Evolutionary conservation across 2,329 filamentous ascomycete genomes (phyloP).

Genomic region (Penicillium sp.): DNA sequence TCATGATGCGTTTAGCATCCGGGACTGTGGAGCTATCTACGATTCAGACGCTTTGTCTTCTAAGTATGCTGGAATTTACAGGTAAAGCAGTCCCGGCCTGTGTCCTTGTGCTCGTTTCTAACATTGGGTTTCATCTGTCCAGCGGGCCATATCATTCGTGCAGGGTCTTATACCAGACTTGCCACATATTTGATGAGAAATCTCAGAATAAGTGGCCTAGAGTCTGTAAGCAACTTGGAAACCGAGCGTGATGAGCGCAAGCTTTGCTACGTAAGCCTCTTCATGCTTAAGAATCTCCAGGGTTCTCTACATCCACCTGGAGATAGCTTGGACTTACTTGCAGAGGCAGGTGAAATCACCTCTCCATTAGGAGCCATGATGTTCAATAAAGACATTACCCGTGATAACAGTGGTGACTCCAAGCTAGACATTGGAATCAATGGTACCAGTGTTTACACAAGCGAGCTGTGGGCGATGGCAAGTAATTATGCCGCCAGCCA

Average conservation of each 20-base stretch:
- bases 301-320: conserved; percentile 21
- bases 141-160: conserved; percentile 23
- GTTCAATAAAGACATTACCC: background rate
- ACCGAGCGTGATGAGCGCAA: conserved; percentile 24
- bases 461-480: conserved; percentile 49
- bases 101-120: background rate
- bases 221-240: conserved; percentile 19
- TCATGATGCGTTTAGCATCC: conserved; percentile 30
- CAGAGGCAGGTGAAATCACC: background rate
- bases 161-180: conserved; percentile 21
- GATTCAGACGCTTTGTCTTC: conserved; percentile 34
- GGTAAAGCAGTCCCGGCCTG: conserved; percentile 12
- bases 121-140: background rate
- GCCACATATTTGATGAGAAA: conserved; percentile 22
- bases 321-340: conserved; percentile 11
- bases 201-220: conserved; percentile 13
- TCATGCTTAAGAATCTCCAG: conserved; percentile 40
- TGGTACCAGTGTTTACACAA: conserved; percentile 43
- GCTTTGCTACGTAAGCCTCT: conserved; percentile 36
- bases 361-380: conserved; percentile 6
- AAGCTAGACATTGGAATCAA: conserved; percentile 38
- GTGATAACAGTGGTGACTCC: conserved; percentile 1
- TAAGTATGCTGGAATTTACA: conserved; percentile 35
- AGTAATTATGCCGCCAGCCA: conserved; percentile 46
- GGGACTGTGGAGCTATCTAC: conserved; percentile 37